Conservation (phyloP, 768 basidiomycete genomes). For the Paxillus rubicundulus region DNA sequence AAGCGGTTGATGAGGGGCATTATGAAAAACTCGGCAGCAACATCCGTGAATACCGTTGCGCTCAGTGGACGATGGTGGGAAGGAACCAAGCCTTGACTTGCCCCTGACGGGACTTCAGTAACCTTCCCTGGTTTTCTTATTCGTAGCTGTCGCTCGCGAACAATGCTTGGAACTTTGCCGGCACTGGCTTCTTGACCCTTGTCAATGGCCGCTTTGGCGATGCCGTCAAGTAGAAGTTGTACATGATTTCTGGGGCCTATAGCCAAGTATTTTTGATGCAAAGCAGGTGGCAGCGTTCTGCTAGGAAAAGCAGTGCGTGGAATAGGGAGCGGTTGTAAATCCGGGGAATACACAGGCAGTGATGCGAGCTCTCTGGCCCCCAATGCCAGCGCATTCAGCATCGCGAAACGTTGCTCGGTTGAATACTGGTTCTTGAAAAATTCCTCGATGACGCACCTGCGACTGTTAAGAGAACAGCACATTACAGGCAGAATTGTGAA, state of each 20-base stretch:
- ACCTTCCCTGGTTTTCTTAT: conserved; percentile 51
- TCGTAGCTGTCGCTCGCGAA: conserved; percentile 73
- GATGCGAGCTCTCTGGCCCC: conserved; percentile 81
- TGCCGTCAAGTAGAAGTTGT: conserved; percentile 56
- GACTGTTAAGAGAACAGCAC: conserved; percentile 3
- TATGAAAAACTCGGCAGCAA: conserved; percentile 88
- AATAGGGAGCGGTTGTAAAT: conserved; percentile 30
- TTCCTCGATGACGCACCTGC: conserved; percentile 81
- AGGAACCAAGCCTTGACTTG: conserved; percentile 18
- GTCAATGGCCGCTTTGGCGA: conserved; percentile 63
- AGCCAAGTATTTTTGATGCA: conserved; percentile 69
- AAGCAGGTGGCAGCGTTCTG: conserved; percentile 66
- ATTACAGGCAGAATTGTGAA: not conserved
- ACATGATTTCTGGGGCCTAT: conserved; percentile 42
- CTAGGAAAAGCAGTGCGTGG: conserved; percentile 66
- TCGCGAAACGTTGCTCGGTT: conserved; percentile 75
- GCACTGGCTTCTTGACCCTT: conserved; percentile 53
- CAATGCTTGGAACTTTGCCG: conserved; percentile 56
- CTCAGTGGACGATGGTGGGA: conserved; percentile 5
- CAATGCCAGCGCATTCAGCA: conserved; percentile 82
- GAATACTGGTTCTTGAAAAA: conserved; percentile 96
- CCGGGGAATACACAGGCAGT: conserved; percentile 34
- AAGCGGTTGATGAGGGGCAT: conserved; percentile 91
- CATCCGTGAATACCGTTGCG: conserved; percentile 50
- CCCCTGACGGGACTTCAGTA: conserved; percentile 36